phyloP scores from a whole-genome alignment of 768 basidiomycete species.

The Collybia nuda region DNA sequence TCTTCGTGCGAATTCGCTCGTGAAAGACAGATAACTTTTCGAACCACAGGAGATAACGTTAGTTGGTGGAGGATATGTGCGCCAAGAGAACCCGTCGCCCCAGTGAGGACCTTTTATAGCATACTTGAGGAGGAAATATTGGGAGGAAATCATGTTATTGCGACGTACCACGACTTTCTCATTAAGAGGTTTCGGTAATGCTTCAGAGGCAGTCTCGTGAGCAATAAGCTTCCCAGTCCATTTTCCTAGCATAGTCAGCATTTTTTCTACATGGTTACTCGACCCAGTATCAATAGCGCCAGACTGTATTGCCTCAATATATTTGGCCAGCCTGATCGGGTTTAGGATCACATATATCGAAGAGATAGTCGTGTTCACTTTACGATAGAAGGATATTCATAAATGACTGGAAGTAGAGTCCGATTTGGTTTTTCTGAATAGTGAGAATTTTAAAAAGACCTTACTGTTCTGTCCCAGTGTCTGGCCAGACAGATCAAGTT shows the following conservation, averaged over 20 bases:
- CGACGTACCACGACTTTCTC: too few species aligned
- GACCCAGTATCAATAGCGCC: conserved; percentile 23
- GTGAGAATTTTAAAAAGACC: not conserved
- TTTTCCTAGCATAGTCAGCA: conserved; percentile 47
- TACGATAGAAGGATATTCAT: too few species aligned
- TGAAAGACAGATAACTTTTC: conserved; percentile 47
- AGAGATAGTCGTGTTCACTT: not conserved
- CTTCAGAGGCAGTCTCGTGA: conserved; percentile 2
- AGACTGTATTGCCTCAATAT: conserved; percentile 32
- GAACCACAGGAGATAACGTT: conserved; percentile 31
- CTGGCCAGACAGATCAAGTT: conserved; percentile 25
- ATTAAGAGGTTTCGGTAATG: too few species aligned
- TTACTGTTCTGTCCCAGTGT: conserved; percentile 35
- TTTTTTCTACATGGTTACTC: conserved; percentile 30
- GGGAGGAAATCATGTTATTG: too few species aligned
- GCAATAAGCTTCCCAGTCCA: conserved; percentile 20
- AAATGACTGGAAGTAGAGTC: too few species aligned
- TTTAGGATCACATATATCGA: conserved; percentile 3
- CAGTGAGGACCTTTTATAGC: conserved; percentile 41
- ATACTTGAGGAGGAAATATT: not conserved
- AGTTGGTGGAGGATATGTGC: conserved; percentile 52
- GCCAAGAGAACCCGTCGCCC: conserved; percentile 54
- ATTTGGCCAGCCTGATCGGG: conserved; percentile 33
- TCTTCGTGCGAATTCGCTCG: conserved; percentile 46
- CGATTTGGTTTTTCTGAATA: too few species aligned